These are phyloP conservation scores for Boletus edulis DNA, from an alignment of 768 basidiomycete species.

Conservation along the genomic window DNA sequence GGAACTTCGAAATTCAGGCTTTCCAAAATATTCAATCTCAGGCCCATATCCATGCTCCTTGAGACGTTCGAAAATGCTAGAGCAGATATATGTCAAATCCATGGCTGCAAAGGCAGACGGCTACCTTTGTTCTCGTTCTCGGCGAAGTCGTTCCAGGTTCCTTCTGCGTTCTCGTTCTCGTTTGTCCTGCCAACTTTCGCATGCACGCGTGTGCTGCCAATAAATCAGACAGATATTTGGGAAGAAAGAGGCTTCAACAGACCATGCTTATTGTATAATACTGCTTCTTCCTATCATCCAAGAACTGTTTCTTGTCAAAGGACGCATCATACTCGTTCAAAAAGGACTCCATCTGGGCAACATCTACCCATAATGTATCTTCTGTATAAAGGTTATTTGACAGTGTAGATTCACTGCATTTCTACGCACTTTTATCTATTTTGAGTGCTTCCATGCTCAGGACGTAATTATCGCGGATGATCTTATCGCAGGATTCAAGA, in stretches of 20 bases:
- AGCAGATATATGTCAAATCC: no score
- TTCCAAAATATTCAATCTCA: background rate
- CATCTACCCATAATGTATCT: background rate
- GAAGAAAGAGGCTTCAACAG: background rate
- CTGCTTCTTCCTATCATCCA: background rate
- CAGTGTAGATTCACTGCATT: background rate
- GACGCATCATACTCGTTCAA: constrained; percentile 2
- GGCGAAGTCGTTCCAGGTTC: background rate
- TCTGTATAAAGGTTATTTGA: background rate
- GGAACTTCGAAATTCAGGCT: accelerated
- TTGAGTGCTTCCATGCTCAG: background rate
- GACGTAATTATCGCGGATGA: background rate
- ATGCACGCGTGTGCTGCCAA: constrained; percentile 5
- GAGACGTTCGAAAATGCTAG: constrained; percentile 13
- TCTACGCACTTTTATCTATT: background rate
- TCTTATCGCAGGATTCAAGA: background rate
- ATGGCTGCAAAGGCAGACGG: background rate
- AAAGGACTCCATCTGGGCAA: constrained; percentile 6
- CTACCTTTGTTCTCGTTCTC: background rate
- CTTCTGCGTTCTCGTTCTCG: background rate
- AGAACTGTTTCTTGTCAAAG: constrained; percentile 1
- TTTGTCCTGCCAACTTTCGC: background rate
- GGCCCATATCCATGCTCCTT: background rate
- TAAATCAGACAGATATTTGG: background rate
- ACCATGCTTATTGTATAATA: background rate